Evolutionary conservation across 2,329 filamentous ascomycete genomes (phyloP), one percentile per base, ranked within the genome.

Genomic region (Chaetomium sp.): DNA sequence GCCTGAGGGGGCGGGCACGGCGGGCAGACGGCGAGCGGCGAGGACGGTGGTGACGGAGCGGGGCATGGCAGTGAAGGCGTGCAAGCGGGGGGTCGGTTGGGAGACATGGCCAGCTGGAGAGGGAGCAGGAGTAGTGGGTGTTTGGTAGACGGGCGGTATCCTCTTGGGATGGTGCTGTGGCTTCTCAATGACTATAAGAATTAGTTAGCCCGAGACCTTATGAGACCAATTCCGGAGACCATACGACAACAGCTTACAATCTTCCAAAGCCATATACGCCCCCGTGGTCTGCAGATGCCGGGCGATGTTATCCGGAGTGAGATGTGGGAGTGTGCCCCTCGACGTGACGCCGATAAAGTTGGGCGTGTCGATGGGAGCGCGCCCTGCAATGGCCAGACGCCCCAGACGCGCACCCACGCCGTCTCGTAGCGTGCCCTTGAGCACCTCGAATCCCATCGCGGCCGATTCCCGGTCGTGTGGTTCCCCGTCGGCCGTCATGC

Each of bases 231-330:
- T 27, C 36, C 6, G 9, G 9, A 34, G 12, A 49, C 11, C 32
- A 37, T 9, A 34, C 71, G 4, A 33, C 14, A 8, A 38, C 37
- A 38, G 37, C 37, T 72, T 78, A 96, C 94, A 97, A 71, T 99
- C 94, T 76, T 99, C 94, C 34, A 97, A 74, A 0, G 87, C 89
- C 66, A 94, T 76, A 68, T 95, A 95, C 3, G 89, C 78, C 33
- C 87, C 88, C 34, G 76, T 75, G 57, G 95, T 76, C 5, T 79
- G 69, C 1, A 85, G 84, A 65, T 87, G 77, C 54, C 82, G 85
- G 42, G 73, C 70, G 61, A 94, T 76, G 59, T 87, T 87, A 74
- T 99, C 94, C 41, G 91, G 91, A 3, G 91, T 88, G 61, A 99
- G 73, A 73, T 99, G 94, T 51, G 94, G 91, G 38, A 97, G 76